These are phyloP conservation scores for Hymenoscyphus fructigenus DNA, from an alignment of 2,329 filamentous ascomycete species.

Conservation along the genomic window DNA sequence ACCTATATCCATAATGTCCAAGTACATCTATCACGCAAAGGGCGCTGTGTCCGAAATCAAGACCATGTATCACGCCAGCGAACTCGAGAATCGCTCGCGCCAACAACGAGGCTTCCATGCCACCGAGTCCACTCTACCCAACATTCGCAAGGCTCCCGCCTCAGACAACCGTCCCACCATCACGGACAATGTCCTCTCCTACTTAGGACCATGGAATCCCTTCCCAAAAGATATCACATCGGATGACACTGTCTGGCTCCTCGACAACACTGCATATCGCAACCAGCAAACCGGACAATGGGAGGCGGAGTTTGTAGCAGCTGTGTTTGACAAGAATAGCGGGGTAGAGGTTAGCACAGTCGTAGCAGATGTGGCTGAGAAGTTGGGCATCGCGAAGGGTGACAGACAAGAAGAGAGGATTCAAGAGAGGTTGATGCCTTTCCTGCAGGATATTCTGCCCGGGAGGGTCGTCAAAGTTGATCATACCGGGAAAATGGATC, in stretches of 20 bases:
- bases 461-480: constrained; percentile 66
- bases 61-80: constrained; percentile 9
- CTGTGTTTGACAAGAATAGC: constrained; percentile 73
- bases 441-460: constrained; percentile 73
- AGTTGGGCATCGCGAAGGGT: constrained; percentile 60
- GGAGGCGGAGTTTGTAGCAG: constrained; percentile 81
- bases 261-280: constrained; percentile 85
- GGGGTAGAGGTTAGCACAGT: constrained; percentile 66
- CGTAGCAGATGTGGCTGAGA: constrained; percentile 68
- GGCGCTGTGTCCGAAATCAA: background rate
- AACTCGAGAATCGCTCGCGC: constrained; percentile 41
- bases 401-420: constrained; percentile 61
- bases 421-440: constrained; percentile 69
- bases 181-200: constrained; percentile 46
- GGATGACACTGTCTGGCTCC: constrained; percentile 75
- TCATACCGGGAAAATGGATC: constrained; percentile 46
- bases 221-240: constrained; percentile 57
- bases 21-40: constrained; percentile 8
- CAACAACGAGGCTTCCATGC: constrained; percentile 49
- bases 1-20: background rate
- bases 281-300: constrained; percentile 52
- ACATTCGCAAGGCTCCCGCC: constrained; percentile 34
- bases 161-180: constrained; percentile 27
- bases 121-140: constrained; percentile 48
- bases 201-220: constrained; percentile 54